phyloP scores from a whole-genome alignment of 2,329 filamentous ascomycete species.

The Trichophyton simii region DNA sequence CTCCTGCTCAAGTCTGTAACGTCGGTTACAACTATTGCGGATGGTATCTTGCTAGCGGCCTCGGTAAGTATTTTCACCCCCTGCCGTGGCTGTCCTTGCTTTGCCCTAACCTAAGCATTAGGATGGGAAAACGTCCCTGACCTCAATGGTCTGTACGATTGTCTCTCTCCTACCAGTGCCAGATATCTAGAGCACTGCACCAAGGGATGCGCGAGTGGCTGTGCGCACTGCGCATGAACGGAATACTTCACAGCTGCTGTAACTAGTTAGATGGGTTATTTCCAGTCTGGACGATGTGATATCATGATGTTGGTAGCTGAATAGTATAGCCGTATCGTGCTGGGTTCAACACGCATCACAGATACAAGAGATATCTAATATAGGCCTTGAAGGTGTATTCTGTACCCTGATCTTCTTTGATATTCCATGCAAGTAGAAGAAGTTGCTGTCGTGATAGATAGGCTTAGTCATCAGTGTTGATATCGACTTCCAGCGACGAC shows the following conservation, averaged over 20 bases:
- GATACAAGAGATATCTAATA: not conserved
- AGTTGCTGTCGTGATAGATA: not conserved
- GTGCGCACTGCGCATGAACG: not conserved
- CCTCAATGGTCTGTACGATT: not conserved
- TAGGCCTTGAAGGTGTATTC: not conserved
- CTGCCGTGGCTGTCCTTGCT: not conserved
- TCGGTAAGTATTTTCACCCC: not conserved
- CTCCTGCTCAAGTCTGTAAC: not conserved
- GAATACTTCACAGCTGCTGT: no score
- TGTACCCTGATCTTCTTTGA: not conserved
- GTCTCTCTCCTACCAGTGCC: not conserved
- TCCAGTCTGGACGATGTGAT: not conserved
- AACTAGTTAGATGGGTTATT: no score
- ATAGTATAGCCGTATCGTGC: not conserved
- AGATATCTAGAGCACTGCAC: not conserved
- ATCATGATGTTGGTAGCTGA: not conserved
- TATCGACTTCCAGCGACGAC: no score
- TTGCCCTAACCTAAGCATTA: not conserved
- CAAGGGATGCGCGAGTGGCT: not conserved
- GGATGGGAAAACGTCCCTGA: not conserved
- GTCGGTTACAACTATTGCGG: not conserved
- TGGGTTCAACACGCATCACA: not conserved
- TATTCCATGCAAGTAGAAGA: not conserved
- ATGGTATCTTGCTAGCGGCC: not conserved
- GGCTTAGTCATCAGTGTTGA: not conserved